Evolutionary conservation across 495 filamentous ascomycete genomes (phyloP).

Genomic region (Aspergillus sclerotiicarbonarius): DNA sequence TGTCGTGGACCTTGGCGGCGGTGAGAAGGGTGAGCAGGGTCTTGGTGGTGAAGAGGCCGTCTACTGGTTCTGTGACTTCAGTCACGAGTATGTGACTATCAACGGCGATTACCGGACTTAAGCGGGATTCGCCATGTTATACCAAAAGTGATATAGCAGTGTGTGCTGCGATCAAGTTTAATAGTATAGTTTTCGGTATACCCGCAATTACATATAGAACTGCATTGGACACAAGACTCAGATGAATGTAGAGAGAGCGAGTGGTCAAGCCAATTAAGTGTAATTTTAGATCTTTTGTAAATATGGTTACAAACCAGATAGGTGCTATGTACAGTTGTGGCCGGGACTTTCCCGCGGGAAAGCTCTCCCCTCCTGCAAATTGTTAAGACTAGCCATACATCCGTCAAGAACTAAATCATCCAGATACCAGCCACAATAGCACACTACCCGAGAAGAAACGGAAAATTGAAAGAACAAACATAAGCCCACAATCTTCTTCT

Average conservation of each 20-base stretch:
- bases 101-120: constrained; percentile 89
- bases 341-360: constrained; percentile 7
- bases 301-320: constrained; percentile 32
- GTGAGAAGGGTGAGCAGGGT: constrained; percentile 46
- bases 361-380: constrained; percentile 1
- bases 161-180: neutral
- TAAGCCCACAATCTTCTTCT: constrained; percentile 28
- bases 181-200: constrained; percentile 5
- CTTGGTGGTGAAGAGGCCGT: constrained; percentile 70
- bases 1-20: constrained; percentile 61
- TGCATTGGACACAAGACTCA: neutral
- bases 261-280: constrained; percentile 9
- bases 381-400: constrained; percentile 18
- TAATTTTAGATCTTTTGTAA: constrained; percentile 20
- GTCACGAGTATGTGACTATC: constrained; percentile 94
- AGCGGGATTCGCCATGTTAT: neutral
- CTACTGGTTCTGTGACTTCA: constrained; percentile 97
- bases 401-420: constrained; percentile 13
- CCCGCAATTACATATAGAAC: neutral
- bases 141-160: neutral
- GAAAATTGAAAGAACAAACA: constrained; percentile 26
- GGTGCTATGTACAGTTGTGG: constrained; percentile 27
- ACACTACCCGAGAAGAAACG: constrained; percentile 28
- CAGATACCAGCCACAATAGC: constrained; percentile 22
- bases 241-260: neutral